Conservation (phyloP, 345 rosid species). For the Gossypium mustelinum region DNA sequence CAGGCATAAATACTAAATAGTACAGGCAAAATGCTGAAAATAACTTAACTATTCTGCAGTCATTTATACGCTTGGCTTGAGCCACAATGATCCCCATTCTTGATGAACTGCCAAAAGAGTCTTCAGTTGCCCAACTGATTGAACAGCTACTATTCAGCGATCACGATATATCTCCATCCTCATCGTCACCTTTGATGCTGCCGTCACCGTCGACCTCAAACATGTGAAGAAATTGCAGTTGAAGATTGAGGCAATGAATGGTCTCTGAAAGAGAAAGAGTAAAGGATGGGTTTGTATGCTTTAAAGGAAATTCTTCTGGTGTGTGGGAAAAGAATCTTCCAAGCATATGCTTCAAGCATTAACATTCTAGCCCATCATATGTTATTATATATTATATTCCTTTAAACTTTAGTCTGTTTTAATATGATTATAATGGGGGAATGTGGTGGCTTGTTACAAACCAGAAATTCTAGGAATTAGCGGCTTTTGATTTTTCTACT, state of each 20-base stretch:
- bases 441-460: background rate
- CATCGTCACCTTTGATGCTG: background rate
- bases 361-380: conserved; percentile 8
- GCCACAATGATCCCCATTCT: background rate
- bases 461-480: background rate
- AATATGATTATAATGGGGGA: background rate
- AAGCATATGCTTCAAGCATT: conserved; percentile 36
- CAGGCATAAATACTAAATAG: background rate
- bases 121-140: conserved; percentile 19
- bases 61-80: background rate
- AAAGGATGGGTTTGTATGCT: background rate
- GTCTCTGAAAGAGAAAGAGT: background rate
- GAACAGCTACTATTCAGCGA: background rate
- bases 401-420: background rate
- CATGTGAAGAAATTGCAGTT: background rate
- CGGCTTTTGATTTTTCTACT: background rate
- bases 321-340: conserved; percentile 26
- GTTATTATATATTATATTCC: background rate
- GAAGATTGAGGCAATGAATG: conserved; percentile 5
- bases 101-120: conserved; percentile 22
- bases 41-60: background rate
- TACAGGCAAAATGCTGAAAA: background rate
- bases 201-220: background rate
- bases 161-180: background rate
- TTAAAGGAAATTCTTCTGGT: background rate